Conservation (phyloP, 345 rosid species). For the Eucalyptus caleyi region DNA sequence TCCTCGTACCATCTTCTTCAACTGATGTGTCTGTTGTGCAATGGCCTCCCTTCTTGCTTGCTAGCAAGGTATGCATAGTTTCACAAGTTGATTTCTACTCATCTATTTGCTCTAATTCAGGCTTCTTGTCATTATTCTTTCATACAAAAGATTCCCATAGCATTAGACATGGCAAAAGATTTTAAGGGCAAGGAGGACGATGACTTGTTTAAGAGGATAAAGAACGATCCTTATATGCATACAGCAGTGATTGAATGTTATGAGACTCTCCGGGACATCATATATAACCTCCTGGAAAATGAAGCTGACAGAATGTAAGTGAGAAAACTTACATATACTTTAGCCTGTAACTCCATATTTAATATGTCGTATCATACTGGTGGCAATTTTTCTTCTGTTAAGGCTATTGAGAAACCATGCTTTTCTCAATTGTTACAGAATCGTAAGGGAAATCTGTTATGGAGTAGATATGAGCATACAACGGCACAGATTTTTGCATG, state of each 20-base stretch:
- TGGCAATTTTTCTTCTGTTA: background rate
- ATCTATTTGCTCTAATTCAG: background rate
- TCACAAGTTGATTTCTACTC: background rate
- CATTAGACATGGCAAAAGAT: slow-evolving; percentile 99
- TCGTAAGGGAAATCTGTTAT: slow-evolving; percentile 40
- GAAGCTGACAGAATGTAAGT: slow-evolving; percentile 53
- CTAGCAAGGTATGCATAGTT: slow-evolving; percentile 67
- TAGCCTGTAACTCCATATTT: background rate
- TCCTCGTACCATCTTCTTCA: slow-evolving; percentile 82
- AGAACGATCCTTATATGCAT: slow-evolving; percentile 57
- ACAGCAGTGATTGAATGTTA: slow-evolving; percentile 79
- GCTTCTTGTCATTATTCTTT: background rate
- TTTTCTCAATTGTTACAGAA: slow-evolving; percentile 21
- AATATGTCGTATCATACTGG: background rate
- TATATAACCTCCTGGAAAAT: slow-evolving; percentile 55
- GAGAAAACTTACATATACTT: background rate
- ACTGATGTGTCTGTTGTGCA: slow-evolving; percentile 63
- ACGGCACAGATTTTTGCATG: slow-evolving; percentile 31
- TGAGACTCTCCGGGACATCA: slow-evolving; percentile 57
- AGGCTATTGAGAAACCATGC: background rate
- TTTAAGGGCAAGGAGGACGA: slow-evolving; percentile 66
- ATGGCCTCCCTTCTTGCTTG: slow-evolving; percentile 99
- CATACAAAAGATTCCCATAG: slow-evolving; percentile 75
- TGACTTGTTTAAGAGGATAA: slow-evolving; percentile 76
- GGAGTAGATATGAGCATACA: slow-evolving; percentile 43